These are phyloP conservation scores for Cercophora newfieldiana DNA, from an alignment of 495 filamentous ascomycete species.

Conservation along the genomic window DNA sequence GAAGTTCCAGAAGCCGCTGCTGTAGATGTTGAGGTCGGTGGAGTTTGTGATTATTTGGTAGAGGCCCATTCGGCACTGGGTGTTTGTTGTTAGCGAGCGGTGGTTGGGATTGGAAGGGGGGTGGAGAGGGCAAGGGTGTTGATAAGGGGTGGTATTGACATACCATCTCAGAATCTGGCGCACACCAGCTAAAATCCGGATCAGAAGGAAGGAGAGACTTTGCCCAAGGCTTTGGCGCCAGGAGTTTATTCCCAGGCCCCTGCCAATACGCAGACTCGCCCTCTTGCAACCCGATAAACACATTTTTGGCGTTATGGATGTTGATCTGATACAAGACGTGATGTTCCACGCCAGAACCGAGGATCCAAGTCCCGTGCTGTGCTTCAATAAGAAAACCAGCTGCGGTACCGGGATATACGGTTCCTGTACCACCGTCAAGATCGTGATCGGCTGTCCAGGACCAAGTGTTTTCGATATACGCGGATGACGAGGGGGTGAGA, in stretches of 20 bases:
- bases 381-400: neutral
- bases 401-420: neutral
- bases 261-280: constrained; percentile 49
- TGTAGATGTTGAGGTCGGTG: constrained; percentile 47
- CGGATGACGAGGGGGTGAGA: neutral
- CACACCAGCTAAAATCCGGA: constrained; percentile 49
- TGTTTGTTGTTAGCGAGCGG: neutral
- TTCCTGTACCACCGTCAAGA: neutral
- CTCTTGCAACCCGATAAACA: constrained; percentile 47
- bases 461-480: neutral
- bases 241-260: constrained; percentile 41
- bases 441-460: neutral
- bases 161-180: constrained; percentile 39
- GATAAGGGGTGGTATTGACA: neutral
- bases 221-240: constrained; percentile 48
- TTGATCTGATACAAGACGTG: constrained; percentile 53
- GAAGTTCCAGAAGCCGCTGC: constrained; percentile 52
- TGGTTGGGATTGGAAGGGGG: too few species aligned
- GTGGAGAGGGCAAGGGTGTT: neutral
- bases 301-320: constrained; percentile 47
- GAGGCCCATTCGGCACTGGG: constrained; percentile 47
- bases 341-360: constrained; percentile 32
- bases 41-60: constrained; percentile 45
- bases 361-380: neutral
- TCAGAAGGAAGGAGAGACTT: constrained; percentile 34